Evolutionary conservation across 1,139 yeast species (phyloP).

Genomic region (Zygosaccharomyces pseudobailii): DNA sequence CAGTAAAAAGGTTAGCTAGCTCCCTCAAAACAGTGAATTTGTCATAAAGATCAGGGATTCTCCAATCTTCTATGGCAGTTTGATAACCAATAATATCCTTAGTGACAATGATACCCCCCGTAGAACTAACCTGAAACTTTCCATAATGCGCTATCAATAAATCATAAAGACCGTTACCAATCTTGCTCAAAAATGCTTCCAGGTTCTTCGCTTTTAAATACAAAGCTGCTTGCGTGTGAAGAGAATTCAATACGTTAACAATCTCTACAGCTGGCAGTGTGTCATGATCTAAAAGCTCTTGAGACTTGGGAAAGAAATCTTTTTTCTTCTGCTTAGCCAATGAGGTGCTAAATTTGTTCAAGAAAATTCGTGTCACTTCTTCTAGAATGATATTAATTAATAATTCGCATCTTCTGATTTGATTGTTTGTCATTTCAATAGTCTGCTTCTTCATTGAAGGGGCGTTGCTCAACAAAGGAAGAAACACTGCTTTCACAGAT

Average conservation of each 20-base stretch:
- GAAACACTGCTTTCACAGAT: constrained; percentile 62
- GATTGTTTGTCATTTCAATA: constrained; percentile 61
- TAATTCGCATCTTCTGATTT: constrained; percentile 61
- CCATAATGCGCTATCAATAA: constrained; percentile 69
- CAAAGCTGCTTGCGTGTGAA: constrained; percentile 37
- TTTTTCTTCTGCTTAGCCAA: constrained; percentile 60
- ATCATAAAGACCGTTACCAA: constrained; percentile 59
- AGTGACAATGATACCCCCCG: constrained; percentile 82
- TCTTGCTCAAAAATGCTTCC: constrained; percentile 47
- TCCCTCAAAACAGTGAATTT: constrained; percentile 72
- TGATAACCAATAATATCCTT: constrained; percentile 81
- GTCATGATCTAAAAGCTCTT: constrained; percentile 51
- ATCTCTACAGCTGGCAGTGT: constrained; percentile 67
- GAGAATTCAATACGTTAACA: constrained; percentile 47
- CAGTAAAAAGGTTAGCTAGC: constrained; percentile 79
- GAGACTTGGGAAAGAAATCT: constrained; percentile 53
- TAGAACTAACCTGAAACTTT: constrained; percentile 68
- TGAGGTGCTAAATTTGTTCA: constrained; percentile 45
- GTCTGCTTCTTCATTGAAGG: constrained; percentile 61
- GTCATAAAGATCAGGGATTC: constrained; percentile 57
- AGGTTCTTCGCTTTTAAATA: constrained; percentile 53
- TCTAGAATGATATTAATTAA: constrained; percentile 63
- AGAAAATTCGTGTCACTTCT: constrained; percentile 50
- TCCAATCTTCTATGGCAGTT: constrained; percentile 68
- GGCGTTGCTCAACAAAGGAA: constrained; percentile 64